Conservation (phyloP, 139 green algal genomes). For the Chlorella sp. region DNA sequence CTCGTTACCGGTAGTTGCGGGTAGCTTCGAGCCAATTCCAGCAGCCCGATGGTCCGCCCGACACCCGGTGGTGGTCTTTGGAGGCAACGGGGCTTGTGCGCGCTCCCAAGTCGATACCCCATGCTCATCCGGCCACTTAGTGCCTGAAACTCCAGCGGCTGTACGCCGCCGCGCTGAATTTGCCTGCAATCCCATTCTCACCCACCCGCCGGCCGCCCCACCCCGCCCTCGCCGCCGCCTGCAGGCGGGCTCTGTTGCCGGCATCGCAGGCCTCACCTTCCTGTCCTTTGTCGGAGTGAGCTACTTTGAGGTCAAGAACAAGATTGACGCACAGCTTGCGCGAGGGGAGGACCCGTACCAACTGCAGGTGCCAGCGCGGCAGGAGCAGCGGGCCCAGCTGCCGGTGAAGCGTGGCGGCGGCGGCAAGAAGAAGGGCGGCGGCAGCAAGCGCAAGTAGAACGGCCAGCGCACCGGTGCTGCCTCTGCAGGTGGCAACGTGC, state of each 20-base stretch:
- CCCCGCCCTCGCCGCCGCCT: background rate
- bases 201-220: background rate
- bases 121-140: no score
- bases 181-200: background rate
- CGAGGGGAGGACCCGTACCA: constrained; percentile 33
- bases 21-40: background rate
- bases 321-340: constrained; percentile 36
- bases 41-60: no score
- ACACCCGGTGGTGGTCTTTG: background rate
- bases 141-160: no score
- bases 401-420: background rate
- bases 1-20: background rate
- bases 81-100: background rate
- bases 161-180: background rate
- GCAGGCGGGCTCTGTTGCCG: constrained; percentile 31
- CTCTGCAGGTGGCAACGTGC: no score
- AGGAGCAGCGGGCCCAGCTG: background rate
- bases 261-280: constrained; percentile 25
- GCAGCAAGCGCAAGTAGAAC: background rate
- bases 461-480: background rate
- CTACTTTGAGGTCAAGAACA: constrained; percentile 25
- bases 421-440: background rate
- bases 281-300: constrained; percentile 17
- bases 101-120: background rate
- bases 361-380: constrained; percentile 1